Evolutionary conservation across 306 rosid species (phyloP).

Genomic region (Cotoneaster glaucophyllus): DNA sequence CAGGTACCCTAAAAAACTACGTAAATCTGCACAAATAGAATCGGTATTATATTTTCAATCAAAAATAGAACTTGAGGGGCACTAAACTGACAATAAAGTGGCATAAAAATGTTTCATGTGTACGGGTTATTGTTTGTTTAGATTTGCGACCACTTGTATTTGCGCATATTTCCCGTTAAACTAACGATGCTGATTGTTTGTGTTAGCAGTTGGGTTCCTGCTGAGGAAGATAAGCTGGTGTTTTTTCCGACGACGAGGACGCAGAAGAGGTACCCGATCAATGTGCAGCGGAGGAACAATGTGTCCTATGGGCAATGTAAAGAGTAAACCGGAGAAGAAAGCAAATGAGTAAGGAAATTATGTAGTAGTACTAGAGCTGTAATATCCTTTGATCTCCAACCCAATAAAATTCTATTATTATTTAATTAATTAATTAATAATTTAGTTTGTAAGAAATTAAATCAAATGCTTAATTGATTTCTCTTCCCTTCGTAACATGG

Average conservation of each 20-base stretch:
- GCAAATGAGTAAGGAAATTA: not conserved
- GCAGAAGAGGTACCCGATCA: slow-evolving; percentile 80
- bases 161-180: no score
- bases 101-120: not conserved
- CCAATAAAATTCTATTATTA: not conserved
- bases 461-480: not conserved
- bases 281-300: slow-evolving; percentile 39
- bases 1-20: slow-evolving; percentile 34
- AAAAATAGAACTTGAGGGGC: not conserved
- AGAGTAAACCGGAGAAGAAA: not conserved
- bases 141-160: not conserved
- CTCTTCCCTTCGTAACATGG: not conserved
- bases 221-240: slow-evolving; percentile 87
- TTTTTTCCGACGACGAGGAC: slow-evolving; percentile 96
- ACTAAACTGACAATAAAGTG: not conserved
- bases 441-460: not conserved
- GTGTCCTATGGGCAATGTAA: not conserved
- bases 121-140: not conserved
- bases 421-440: not conserved
- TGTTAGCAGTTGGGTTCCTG: slow-evolving; percentile 71
- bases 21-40: not conserved
- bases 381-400: not conserved
- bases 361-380: not conserved
- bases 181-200: not conserved
- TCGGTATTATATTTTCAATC: not conserved